Evolutionary conservation across 2,329 filamentous ascomycete species (phyloP).

Genomic region (Claviceps sp.): DNA sequence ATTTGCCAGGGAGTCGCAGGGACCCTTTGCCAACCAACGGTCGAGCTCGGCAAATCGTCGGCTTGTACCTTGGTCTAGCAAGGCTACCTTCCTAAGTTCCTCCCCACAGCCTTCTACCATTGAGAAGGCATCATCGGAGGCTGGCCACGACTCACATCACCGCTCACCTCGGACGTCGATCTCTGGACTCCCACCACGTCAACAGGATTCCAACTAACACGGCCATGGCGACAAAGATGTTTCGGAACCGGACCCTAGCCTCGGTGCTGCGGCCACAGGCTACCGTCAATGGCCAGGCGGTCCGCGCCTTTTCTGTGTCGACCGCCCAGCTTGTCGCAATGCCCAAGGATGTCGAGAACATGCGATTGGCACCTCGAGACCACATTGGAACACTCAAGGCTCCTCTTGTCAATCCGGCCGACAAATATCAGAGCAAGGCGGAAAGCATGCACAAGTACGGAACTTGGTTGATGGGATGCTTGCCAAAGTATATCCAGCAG

Average conservation of each 20-base stretch:
- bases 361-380: conserved; percentile 49
- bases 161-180: neutral
- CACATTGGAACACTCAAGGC: conserved; percentile 53
- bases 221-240: conserved; percentile 48
- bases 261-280: conserved; percentile 40
- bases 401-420: conserved; percentile 77
- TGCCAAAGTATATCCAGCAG: conserved; percentile 97
- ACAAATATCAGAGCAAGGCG: conserved; percentile 81
- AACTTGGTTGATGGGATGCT: conserved; percentile 87
- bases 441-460: conserved; percentile 88
- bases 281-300: conserved; percentile 25
- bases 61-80: conserved; percentile 6
- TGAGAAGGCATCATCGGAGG: neutral
- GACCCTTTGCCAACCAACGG: neutral
- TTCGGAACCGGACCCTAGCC: conserved; percentile 41
- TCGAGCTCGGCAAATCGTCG: conserved; percentile 18
- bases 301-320: conserved; percentile 38
- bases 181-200: conserved; percentile 14
- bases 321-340: conserved; percentile 37
- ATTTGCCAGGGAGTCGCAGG: neutral
- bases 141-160: neutral
- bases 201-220: conserved; percentile 30
- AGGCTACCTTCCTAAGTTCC: neutral
- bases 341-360: conserved; percentile 50
- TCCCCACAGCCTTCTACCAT: neutral